These are phyloP conservation scores for Elaeis guineensis DNA, from an alignment of 176 grass and related monocot species.

Conservation along the genomic window DNA sequence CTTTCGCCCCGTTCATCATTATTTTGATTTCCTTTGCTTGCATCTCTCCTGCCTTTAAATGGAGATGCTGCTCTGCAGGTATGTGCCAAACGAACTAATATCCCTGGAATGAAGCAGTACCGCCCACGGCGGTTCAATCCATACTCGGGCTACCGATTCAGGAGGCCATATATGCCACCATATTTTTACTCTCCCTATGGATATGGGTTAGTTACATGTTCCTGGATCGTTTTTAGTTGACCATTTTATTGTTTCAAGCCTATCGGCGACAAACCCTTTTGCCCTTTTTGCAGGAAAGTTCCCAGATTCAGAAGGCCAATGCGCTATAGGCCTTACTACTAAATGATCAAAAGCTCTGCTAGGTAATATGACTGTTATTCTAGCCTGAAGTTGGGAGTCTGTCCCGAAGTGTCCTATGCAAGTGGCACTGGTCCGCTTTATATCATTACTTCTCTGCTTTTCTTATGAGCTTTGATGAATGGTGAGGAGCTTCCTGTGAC, in stretches of 20 bases:
- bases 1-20: no score
- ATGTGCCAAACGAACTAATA: conserved; percentile 59
- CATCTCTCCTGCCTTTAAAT: no score
- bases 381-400: no score
- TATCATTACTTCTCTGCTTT: no score
- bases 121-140: conserved; percentile 51
- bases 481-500: no score
- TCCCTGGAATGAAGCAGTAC: conserved; percentile 68
- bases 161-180: conserved; percentile 49
- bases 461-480: no score
- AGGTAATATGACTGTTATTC: no score
- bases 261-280: not conserved
- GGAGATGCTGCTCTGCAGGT: conserved; percentile 26
- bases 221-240: not conserved
- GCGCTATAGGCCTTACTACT: conserved; percentile 42
- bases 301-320: conserved; percentile 55
- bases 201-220: conserved; percentile 42
- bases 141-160: conserved; percentile 46
- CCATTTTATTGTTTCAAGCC: not conserved
- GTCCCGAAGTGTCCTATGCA: no score
- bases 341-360: not conserved
- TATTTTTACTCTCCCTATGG: conserved; percentile 49
- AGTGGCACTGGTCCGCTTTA: no score
- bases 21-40: not conserved
- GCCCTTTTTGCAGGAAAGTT: conserved; percentile 31